A percentile compares a stretch with the other conserved stretches of the same genome.
Evolutionary conservation across 1,139 yeast genomes (phyloP).

Genomic region (Protomyces inouyei): DNA sequence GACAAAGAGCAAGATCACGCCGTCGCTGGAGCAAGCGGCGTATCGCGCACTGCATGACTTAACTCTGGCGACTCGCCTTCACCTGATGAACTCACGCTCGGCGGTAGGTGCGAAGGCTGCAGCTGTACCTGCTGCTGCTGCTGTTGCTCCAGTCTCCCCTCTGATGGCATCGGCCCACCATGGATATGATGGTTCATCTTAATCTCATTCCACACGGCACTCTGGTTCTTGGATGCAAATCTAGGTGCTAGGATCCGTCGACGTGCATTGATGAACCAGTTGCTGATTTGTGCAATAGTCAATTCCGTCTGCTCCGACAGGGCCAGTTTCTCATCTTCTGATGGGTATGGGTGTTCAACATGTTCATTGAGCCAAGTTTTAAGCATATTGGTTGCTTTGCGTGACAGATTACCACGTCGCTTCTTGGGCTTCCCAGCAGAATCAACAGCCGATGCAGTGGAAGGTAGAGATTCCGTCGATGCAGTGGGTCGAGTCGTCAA

Average conservation of each 20-base stretch:
- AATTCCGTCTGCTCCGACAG: slow-evolving; percentile 78
- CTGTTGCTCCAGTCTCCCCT: too few relatives aligned
- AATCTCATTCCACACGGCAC: neutral
- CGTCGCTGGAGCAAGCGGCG: neutral
- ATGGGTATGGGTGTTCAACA: slow-evolving; percentile 89
- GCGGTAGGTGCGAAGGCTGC: neutral
- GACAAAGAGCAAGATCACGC: neutral
- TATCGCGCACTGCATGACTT: neutral
- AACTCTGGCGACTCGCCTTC: neutral
- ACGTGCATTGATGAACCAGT: slow-evolving; percentile 96
- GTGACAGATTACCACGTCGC: slow-evolving; percentile 77
- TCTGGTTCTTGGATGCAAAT: neutral
- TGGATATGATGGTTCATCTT: neutral
- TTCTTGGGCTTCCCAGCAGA: slow-evolving; percentile 32
- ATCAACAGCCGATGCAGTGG: neutral
- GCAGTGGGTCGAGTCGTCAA: neutral
- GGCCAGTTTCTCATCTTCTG: slow-evolving; percentile 79
- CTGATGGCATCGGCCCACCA: neutral
- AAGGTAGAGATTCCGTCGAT: neutral
- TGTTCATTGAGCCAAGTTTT: slow-evolving; percentile 82
- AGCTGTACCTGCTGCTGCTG: too few relatives aligned
- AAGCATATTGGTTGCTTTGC: slow-evolving; percentile 76
- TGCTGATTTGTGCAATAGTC: slow-evolving; percentile 83
- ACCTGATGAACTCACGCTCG: neutral
- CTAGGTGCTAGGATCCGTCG: slow-evolving; percentile 46